Base-by-base conservation (phyloP, 257 asterid genomes). In the Cinchona pubescens region DNA sequence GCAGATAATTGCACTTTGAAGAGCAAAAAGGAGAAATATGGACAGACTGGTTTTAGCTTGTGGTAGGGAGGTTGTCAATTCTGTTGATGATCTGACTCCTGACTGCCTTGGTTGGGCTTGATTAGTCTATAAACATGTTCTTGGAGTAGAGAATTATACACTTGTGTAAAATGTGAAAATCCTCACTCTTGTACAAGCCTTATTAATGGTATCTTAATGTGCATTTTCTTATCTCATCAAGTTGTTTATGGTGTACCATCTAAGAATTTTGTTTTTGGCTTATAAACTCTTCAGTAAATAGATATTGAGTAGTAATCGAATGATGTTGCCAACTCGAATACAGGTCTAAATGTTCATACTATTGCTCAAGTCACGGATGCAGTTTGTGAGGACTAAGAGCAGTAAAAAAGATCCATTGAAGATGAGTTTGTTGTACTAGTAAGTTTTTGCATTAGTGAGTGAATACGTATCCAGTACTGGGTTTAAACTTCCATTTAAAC, bases 321-420 rank as follows among this genome's bases (percentile, higher is more conserved):
- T 73, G 23, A 75, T 67, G 53, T 18, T 63, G 46, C 69, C 62
- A 37, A 60, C 14, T 66, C 64, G 61, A 43, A 27, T 81, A 65
- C 85, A 94, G 99, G 99, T 68, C 99, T 97, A 60, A 94, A 94
- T 84, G 99, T 92, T 84, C 99, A 94, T 62, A 94, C 99, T 64
- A 94, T 94, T 81, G 99, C 99, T 82, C 99, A 94, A 86, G 92
- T 94, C 76, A 94, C 92, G 90, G 99, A 94, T 89, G 99, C 99
- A 45, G 87, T 94, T 74, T 97, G 99, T 81, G 99, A 94, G 99
- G 99, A 69, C 87, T 94, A 74, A 88, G 99, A 83, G 86, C 96
- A 63, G 97, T 94, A 79, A 94, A 94, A 80, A 94, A 94, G 82
- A 94, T n/a, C 99, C 14, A 85, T 94, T 70, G 97, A 90, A 86